These are phyloP conservation scores for Boletus rubroflammeus DNA, from an alignment of 768 basidiomycete species.

Conservation along the genomic window DNA sequence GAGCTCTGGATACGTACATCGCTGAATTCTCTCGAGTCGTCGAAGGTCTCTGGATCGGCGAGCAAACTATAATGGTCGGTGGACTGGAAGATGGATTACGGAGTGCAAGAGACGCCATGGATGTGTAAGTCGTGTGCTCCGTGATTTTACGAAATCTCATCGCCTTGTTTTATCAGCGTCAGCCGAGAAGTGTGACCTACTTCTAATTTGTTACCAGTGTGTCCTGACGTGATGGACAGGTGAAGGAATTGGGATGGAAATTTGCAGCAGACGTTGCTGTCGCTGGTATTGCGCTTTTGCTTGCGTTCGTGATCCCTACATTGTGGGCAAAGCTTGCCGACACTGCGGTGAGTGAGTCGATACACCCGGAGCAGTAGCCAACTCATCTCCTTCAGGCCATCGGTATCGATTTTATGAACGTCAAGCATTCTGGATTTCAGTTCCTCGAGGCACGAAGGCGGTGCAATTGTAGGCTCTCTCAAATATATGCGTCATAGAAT, in stretches of 20 bases:
- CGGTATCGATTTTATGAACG: slow-evolving; percentile 2
- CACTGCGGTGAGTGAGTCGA: not conserved
- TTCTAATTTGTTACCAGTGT: not conserved
- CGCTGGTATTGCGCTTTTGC: slow-evolving; percentile 13
- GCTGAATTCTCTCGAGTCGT: slow-evolving; percentile 9
- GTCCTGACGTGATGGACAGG: slow-evolving; percentile 8
- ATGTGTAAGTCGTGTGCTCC: slow-evolving; percentile 6
- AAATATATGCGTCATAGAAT: not conserved
- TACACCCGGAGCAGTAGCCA: not conserved
- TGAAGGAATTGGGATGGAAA: slow-evolving; percentile 19
- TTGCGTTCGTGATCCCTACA: slow-evolving; percentile 10
- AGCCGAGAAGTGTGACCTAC: slow-evolving; percentile 13
- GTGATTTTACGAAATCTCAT: not conserved
- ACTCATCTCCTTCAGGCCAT: not conserved
- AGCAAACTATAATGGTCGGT: slow-evolving; percentile 6
- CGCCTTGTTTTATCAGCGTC: slow-evolving; percentile 3
- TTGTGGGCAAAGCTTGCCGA: slow-evolving; percentile 9
- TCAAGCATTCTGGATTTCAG: slow-evolving; percentile 3
- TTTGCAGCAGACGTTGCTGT: slow-evolving; percentile 11
- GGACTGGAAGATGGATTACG: not conserved
- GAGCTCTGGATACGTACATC: slow-evolving; percentile 14
- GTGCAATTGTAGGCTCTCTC: slow-evolving; percentile 5
- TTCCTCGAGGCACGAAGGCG: slow-evolving; percentile 5
- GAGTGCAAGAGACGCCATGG: slow-evolving; percentile 9
- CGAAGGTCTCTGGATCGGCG: slow-evolving; percentile 4